phyloP scores from a whole-genome alignment of 306 rosid species.

The Rosa lucieae region DNA sequence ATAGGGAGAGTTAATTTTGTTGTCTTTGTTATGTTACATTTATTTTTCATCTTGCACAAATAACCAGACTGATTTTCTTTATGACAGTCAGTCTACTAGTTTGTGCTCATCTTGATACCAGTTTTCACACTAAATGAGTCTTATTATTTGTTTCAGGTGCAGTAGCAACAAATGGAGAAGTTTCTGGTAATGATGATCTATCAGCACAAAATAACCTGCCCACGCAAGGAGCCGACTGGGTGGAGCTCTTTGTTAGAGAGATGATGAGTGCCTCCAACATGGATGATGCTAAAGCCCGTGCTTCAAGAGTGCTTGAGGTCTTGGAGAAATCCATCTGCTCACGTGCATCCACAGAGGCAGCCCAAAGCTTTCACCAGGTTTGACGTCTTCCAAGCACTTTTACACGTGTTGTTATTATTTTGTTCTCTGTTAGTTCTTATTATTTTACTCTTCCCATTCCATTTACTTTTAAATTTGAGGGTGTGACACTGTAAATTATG shows the following conservation, averaged over 20 bases:
- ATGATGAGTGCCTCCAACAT: slow-evolving; percentile 74
- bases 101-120: neutral
- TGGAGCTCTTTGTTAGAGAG: slow-evolving; percentile 72
- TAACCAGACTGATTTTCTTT: neutral
- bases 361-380: slow-evolving; percentile 60
- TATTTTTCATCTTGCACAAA: neutral
- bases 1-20: neutral
- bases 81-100: neutral
- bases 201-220: slow-evolving; percentile 38
- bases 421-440: neutral
- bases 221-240: slow-evolving; percentile 73
- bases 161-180: slow-evolving; percentile 40
- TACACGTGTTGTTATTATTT: neutral
- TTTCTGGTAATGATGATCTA: slow-evolving; percentile 35
- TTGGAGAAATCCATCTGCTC: slow-evolving; percentile 69
- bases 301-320: slow-evolving; percentile 72
- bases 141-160: slow-evolving; percentile 32
- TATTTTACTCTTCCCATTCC: neutral
- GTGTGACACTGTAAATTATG: neutral
- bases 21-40: neutral
- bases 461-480: neutral
- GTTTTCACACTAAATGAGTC: neutral
- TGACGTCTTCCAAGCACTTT: neutral
- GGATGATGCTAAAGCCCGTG: slow-evolving; percentile 80
- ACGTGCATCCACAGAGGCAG: slow-evolving; percentile 58